Conservation (phyloP, 2,329 filamentous ascomycete species). For the Ophidiomyces ophidiicola region DNA sequence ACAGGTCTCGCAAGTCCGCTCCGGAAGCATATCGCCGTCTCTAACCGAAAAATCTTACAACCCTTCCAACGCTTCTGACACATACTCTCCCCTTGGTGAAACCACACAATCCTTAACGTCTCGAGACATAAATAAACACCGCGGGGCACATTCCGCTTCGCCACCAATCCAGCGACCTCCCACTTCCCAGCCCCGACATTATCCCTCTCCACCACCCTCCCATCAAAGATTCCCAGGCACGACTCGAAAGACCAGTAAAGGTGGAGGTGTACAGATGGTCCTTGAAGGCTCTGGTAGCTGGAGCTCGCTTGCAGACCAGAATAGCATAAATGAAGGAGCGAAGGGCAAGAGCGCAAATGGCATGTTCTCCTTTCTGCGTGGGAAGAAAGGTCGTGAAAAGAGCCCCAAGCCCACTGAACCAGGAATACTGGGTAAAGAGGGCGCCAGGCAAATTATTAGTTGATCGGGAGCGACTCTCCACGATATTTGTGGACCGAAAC, state of each 20-base stretch:
- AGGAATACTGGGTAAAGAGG: constrained; percentile 88
- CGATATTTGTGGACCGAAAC: too few species aligned
- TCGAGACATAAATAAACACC: constrained; percentile 13
- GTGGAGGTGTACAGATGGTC: constrained; percentile 80
- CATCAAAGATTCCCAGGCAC: constrained; percentile 44
- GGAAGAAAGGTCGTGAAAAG: constrained; percentile 80
- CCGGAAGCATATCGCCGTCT: constrained; percentile 23
- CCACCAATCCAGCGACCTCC: constrained; percentile 19
- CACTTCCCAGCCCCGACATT: constrained; percentile 23
- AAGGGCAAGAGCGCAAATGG: constrained; percentile 50
- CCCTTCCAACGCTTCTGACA: constrained; percentile 20
- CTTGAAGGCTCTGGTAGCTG: constrained; percentile 81
- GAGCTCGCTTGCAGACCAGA: constrained; percentile 79
- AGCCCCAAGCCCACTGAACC: constrained; percentile 91
- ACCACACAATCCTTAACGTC: constrained; percentile 17
- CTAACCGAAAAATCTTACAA: constrained; percentile 22
- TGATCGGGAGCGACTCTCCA: constrained; percentile 1
- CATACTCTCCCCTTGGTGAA: constrained; percentile 21
- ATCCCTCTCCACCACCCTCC: constrained; percentile 26
- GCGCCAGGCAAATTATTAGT: constrained; percentile 68
- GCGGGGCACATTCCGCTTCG: constrained; percentile 12
- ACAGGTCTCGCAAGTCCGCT: constrained; percentile 28
- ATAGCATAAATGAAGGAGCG: constrained; percentile 55
- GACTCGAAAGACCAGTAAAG: constrained; percentile 60
- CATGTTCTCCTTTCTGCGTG: constrained; percentile 78